phyloP scores from a whole-genome alignment of 352 stramenopile species.

The Phytopythium montanum region DNA sequence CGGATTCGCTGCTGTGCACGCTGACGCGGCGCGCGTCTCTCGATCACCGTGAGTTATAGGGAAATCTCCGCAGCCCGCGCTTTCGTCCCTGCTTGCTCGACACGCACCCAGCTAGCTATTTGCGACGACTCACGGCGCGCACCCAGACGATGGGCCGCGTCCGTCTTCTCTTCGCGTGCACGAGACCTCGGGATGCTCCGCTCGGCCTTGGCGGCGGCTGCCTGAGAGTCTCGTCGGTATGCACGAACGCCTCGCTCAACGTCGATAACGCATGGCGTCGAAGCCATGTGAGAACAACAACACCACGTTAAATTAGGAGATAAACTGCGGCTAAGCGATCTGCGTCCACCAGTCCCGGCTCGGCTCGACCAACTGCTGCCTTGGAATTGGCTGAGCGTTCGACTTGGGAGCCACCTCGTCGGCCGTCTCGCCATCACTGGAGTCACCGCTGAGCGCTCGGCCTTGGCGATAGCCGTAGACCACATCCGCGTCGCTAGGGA shows the following conservation, averaged over 20 bases:
- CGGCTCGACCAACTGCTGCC: not conserved
- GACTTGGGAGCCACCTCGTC: not conserved
- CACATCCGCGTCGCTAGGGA: not conserved
- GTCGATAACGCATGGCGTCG: no score
- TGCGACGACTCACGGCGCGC: not conserved
- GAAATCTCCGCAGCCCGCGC: no score
- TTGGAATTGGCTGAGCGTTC: not conserved
- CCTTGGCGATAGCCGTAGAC: constrained; percentile 4
- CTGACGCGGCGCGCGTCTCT: constrained; percentile 1
- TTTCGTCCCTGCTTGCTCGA: not conserved
- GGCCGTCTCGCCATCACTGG: not conserved
- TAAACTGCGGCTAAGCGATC: not conserved
- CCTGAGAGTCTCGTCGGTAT: no score
- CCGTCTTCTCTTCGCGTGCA: no score
- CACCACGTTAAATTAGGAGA: not conserved
- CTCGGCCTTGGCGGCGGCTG: no score
- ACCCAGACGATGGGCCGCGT: no score
- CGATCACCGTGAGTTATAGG: not conserved
- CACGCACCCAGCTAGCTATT: not conserved
- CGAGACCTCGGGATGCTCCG: no score
- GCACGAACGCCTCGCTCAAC: no score
- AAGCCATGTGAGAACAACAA: no score
- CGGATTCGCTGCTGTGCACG: not conserved
- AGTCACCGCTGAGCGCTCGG: not conserved
- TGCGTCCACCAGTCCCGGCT: constrained; percentile 2